These are phyloP conservation scores for Tardiomyces blankii DNA, from an alignment of 1,139 yeast species.

Conservation along the genomic window DNA sequence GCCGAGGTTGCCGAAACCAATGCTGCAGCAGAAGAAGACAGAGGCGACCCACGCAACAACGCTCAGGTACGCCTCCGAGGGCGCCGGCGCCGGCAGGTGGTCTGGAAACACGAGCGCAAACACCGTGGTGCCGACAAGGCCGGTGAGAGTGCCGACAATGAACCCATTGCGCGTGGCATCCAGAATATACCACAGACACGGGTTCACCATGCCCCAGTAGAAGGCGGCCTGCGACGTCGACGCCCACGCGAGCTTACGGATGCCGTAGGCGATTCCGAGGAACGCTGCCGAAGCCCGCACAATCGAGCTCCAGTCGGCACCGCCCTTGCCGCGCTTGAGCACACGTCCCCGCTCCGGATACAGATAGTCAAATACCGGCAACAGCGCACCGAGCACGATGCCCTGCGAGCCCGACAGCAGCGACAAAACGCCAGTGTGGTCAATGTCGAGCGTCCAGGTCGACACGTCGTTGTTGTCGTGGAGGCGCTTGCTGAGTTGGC, in stretches of 20 bases:
- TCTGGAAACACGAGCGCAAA: constrained; percentile 22
- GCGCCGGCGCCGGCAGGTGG: constrained; percentile 14
- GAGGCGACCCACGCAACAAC: constrained; percentile 41
- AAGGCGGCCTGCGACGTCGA: constrained; percentile 66
- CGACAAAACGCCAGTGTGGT: constrained; percentile 19
- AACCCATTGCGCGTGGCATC: constrained; percentile 70
- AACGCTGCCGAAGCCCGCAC: constrained; percentile 63
- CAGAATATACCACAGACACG: constrained; percentile 68
- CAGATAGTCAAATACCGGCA: constrained; percentile 48
- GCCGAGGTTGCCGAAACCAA: constrained; percentile 64
- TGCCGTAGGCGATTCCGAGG: constrained; percentile 74
- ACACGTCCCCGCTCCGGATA: constrained; percentile 26
- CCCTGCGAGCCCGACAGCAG: constrained; percentile 44
- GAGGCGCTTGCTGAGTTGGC: constrained; percentile 23
- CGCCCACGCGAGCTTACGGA: constrained; percentile 71
- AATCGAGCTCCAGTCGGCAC: constrained; percentile 31
- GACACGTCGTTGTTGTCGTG: constrained; percentile 26
- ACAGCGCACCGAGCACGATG: constrained; percentile 46
- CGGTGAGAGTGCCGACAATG: constrained; percentile 21
- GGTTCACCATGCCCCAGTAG: constrained; percentile 65
- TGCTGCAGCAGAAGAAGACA: constrained; percentile 57
- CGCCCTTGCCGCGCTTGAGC: constrained; percentile 14
- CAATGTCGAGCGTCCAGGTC: constrained; percentile 18
- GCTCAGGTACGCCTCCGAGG: constrained; percentile 18
- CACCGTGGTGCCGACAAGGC: constrained; percentile 20